Evolutionary conservation across 202 grass and related monocot genomes (phyloP).

Genomic region (Schoenoplectus triqueter): DNA sequence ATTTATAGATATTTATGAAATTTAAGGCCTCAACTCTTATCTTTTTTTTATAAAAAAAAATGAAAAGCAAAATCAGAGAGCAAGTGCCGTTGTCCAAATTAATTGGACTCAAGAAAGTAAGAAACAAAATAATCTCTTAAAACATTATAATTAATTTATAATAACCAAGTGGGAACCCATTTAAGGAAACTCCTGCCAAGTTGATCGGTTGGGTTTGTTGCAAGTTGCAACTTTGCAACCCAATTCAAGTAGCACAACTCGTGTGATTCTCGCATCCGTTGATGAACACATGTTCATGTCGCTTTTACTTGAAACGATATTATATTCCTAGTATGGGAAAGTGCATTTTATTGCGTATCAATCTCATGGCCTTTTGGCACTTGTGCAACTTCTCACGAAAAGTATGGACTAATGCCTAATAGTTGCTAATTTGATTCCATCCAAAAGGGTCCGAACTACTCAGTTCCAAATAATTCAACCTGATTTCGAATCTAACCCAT

Average conservation of each 20-base stretch:
- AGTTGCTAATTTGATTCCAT: neutral
- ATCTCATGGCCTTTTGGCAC: neutral
- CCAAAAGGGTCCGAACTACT: neutral
- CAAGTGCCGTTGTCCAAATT: neutral
- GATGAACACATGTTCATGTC: neutral
- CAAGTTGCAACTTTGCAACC: neutral
- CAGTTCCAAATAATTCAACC: neutral
- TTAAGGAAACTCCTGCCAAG: neutral
- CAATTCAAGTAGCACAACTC: constrained; percentile 8
- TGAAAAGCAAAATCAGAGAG: neutral
- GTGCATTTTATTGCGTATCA: neutral
- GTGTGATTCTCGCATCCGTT: neutral
- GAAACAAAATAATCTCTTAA: neutral
- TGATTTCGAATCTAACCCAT: constrained; percentile 2
- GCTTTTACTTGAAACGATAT: constrained; percentile 1
- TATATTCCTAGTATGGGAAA: neutral
- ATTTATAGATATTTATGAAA: too few relatives aligned
- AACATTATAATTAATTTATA: neutral
- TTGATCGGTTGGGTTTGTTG: constrained; percentile 18
- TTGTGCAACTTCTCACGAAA: neutral
- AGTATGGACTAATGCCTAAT: neutral
- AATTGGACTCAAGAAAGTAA: neutral
- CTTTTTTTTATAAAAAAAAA: neutral
- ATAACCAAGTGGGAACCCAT: neutral
- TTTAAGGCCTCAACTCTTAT: too few relatives aligned